Percentiles rank a stretch among this genome's conserved stretches.
phyloP scores from a whole-genome alignment of 305 asterid genomes.

The Solanum hybrid region DNA sequence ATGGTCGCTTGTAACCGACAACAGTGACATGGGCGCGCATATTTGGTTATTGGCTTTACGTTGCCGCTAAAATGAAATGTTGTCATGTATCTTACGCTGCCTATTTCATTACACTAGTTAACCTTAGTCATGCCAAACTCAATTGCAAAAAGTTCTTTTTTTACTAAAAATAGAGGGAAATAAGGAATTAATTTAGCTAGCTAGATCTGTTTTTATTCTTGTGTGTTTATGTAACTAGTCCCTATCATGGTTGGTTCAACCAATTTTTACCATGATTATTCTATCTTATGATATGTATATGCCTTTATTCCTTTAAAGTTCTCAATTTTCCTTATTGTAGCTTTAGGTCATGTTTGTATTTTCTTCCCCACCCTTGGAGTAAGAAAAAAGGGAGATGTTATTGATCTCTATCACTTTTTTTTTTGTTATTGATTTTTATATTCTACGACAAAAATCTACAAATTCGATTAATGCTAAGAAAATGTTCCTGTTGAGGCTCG shows the following conservation, averaged over 20 bases:
- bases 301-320: not conserved
- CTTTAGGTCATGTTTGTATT: not conserved
- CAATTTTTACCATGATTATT: not conserved
- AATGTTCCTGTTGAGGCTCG: not conserved
- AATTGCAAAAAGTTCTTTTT: not conserved
- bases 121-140: not conserved
- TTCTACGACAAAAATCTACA: not conserved
- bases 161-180: not conserved
- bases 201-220: not conserved
- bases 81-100: not conserved
- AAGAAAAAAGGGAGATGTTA: not conserved
- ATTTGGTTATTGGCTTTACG: conserved; percentile 4
- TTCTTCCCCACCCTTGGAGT: not conserved
- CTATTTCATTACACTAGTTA: not conserved
- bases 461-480: not conserved
- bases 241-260: conserved; percentile 3
- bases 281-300: not conserved
- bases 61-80: not conserved
- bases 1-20: not conserved
- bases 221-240: not conserved
- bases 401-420: not conserved
- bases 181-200: not conserved
- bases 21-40: not conserved
- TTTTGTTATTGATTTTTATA: no score
- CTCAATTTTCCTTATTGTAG: not conserved